These are phyloP conservation scores for Aspergillus ruber DNA, from an alignment of 2,329 filamentous ascomycete genomes.

Conservation along the genomic window DNA sequence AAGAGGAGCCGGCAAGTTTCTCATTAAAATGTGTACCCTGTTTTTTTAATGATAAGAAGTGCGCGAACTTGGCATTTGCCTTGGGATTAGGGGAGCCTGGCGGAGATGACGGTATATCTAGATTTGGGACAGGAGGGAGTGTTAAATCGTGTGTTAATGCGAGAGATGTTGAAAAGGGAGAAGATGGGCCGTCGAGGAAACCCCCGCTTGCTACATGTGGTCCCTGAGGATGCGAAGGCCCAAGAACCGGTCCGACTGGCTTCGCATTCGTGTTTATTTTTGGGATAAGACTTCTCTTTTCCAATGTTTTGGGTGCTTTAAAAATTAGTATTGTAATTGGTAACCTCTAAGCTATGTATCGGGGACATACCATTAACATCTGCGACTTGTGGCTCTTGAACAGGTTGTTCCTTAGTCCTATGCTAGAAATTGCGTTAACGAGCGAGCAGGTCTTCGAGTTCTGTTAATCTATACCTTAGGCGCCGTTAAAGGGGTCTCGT, in stretches of 20 bases:
- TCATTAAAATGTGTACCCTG: constrained; percentile 60
- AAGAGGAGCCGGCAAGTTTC: constrained; percentile 51
- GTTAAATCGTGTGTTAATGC: constrained; percentile 52
- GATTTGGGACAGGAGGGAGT: constrained; percentile 39
- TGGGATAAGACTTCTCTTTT: not conserved
- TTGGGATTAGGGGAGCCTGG: constrained; percentile 39
- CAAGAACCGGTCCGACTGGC: constrained; percentile 27
- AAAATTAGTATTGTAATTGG: not conserved
- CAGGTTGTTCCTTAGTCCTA: constrained; percentile 2
- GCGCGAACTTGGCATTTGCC: constrained; percentile 51
- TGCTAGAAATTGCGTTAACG: constrained; percentile 4
- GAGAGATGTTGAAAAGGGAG: constrained; percentile 46
- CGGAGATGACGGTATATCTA: constrained; percentile 42
- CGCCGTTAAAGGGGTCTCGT: constrained; percentile 7
- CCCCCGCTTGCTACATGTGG: constrained; percentile 9
- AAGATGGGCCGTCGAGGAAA: constrained; percentile 23
- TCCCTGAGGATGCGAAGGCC: constrained; percentile 26
- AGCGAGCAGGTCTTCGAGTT: not conserved
- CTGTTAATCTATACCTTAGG: constrained; percentile 16
- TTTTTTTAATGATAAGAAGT: constrained; percentile 57
- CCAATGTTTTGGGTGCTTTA: constrained; percentile 2
- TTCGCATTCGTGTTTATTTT: constrained; percentile 6
- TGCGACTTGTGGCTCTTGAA: constrained; percentile 1
- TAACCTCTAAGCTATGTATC: not conserved
- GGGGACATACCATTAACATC: constrained; percentile 5